Base-by-base conservation (phyloP, 2,329 filamentous ascomycete species). In the Fusarium buxicola region DNA sequence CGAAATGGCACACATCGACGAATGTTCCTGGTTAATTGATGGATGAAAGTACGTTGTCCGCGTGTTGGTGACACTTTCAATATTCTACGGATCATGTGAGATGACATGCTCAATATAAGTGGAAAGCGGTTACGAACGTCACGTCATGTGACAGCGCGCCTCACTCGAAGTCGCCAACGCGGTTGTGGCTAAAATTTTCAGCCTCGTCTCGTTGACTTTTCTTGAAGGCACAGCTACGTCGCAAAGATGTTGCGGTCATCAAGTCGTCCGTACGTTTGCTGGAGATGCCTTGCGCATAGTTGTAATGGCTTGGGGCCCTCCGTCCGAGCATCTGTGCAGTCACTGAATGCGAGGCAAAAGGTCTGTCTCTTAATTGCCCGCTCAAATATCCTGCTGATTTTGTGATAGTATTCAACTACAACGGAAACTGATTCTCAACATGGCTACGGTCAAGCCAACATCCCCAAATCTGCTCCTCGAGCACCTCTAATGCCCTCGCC, bases 191-290 rank as follows among this genome's bases (percentile, higher is more conserved):
- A 63, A 72, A 72, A 65, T 68, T 70, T 68, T 68, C 55, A 63
- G 64, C 54, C 54, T 65, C 40, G 35, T 36, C 31, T 11, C 48
- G 28, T 49, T 32, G 15, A 52, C 11, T 18, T 32, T 11, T 38
- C 6, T 49, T 28, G 18, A 54, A 36, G 45, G 31, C 30, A 30
- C 27, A 34, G 21, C 44, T n/a, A 41, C 31, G 18, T 50, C 24
- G 18, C 46, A 55, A 63, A 50, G 24, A 79, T 76, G 72, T 60
- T 78, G 49, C 69, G 68, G 47, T 66, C 60, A 24, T 63, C 74
- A 38, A 63, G 64, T 43, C 66, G 60, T 21, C 69, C 70, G n/a
- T 75, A 73, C 50, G 60, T 76, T 25, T 77, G 76, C 55, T 71
- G 73, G 69, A 71, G 66, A 53, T 79, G 74, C 50, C 53, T 76